Conservation (phyloP, 768 basidiomycete species). For the Chalciporus sphaerocephalus region DNA sequence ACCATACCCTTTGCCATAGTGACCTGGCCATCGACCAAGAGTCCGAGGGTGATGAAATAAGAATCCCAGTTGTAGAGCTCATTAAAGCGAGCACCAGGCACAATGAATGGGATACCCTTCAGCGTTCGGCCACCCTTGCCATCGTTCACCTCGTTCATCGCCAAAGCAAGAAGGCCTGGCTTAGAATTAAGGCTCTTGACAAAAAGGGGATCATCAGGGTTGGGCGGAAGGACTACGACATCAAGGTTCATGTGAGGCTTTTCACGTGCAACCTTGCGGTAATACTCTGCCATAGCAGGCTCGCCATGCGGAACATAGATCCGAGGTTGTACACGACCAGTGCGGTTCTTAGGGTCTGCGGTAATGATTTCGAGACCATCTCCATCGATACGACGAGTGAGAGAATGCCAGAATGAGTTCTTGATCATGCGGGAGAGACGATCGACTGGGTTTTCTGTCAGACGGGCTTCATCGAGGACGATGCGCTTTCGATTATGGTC, state of each 20-base stretch:
- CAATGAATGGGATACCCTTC: conserved; percentile 94
- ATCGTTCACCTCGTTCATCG: conserved; percentile 90
- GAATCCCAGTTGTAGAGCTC: conserved; percentile 97
- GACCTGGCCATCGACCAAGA: conserved; percentile 91
- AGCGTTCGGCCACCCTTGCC: conserved; percentile 72
- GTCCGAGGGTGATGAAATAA: conserved; percentile 89
- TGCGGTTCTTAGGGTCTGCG: conserved; percentile 96
- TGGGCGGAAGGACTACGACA: conserved; percentile 83
- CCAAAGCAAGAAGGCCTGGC: conserved; percentile 90
- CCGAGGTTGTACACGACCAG: conserved; percentile 81
- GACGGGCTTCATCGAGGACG: conserved; percentile 96
- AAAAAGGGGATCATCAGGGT: conserved; percentile 81
- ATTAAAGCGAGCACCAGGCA: conserved; percentile 92
- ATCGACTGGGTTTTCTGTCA: conserved; percentile 96
- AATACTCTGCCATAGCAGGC: conserved; percentile 93
- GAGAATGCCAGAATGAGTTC: conserved; percentile 96
- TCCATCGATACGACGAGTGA: conserved; percentile 94
- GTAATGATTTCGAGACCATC: conserved; percentile 97
- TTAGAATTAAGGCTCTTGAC: conserved; percentile 93
- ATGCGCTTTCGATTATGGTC: conserved; percentile 95
- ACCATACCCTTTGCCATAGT: conserved; percentile 97
- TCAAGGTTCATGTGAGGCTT: conserved; percentile 94
- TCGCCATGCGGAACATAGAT: conserved; percentile 95
- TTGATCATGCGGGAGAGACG: conserved; percentile 96
- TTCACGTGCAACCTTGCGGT: conserved; percentile 81